Base-by-base conservation (phyloP, 164 flowering plant genomes). In the Sextonia rubra region DNA sequence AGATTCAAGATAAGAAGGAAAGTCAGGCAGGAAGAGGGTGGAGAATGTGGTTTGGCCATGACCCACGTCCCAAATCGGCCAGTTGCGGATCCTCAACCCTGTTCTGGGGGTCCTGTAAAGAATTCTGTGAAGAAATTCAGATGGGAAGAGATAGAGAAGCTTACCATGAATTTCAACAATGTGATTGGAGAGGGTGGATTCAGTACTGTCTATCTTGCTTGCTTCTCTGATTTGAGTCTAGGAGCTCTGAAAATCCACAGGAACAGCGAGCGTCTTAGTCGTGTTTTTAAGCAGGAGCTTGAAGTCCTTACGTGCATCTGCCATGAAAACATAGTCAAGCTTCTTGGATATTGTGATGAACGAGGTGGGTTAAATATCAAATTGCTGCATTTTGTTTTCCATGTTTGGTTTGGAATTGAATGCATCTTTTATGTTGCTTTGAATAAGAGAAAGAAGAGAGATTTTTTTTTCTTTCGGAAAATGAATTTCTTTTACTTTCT, bases 181-280 rank as follows among this genome's bases (percentile, higher is more conserved):
- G 83, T 84, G 47, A 79, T 90, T 70, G 97, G 92, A 0, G 82
- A 83, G 12, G 97, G 97, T 1, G 97, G 97, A 12, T 92, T 80
- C 64, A 90, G 95, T 62, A 89, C 85, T 0, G 91, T 92, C 1
- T 92, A 90, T 76, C 77, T 86, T 15, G 93, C 81, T 69, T 73
- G 56, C 11, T 71, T 85, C 60, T 69, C 78, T 3, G 80, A 79
- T 60, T 80, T 82, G 1, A 15, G 64, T 11, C 71, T 73, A 1
- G 90, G 82, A 1, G 97, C 94, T 0, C 64, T 90, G 25, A 90
- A 92, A 84, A 62, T 90, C 47, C 84, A 81, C 27, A 25, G 70
- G 15, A 71, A 78, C 47, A 85, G 89, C 26, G 87, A 88, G 74
- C 87, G 91, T 25, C 87, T 90, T 32, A 71, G 77, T 64, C 81